phyloP scores from a whole-genome alignment of 2,329 filamentous ascomycete species.

The Thelonectria rubi region DNA sequence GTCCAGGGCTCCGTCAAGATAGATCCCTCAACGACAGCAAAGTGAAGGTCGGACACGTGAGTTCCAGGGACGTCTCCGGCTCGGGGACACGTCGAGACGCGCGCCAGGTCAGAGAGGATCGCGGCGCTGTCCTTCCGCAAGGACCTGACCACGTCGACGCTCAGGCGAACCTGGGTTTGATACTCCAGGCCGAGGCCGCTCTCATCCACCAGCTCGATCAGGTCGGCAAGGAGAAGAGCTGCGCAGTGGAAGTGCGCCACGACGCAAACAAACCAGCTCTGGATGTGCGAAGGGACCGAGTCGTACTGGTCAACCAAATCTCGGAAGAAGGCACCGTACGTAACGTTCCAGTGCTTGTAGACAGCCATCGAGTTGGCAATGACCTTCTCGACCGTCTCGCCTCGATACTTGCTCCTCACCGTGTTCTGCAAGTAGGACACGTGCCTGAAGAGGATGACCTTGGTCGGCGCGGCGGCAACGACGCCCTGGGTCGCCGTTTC shows the following conservation, averaged over 20 bases:
- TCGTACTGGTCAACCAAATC: conserved; percentile 61
- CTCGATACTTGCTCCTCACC: conserved; percentile 50
- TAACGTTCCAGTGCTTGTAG: conserved; percentile 63
- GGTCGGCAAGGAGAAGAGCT: conserved; percentile 62
- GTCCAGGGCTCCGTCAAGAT: conserved; percentile 70
- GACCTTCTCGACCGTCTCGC: conserved; percentile 56
- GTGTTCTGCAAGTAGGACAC: conserved; percentile 64
- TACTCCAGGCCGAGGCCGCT: conserved; percentile 41
- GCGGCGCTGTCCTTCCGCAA: conserved; percentile 56
- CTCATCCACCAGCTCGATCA: conserved; percentile 60
- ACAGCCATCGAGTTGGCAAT: conserved; percentile 59
- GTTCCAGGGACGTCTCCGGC: conserved; percentile 38
- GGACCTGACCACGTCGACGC: conserved; percentile 47
- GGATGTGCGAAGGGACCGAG: conserved; percentile 60
- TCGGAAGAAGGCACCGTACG: conserved; percentile 61
- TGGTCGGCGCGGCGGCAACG: conserved; percentile 64
- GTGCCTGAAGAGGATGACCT: conserved; percentile 66
- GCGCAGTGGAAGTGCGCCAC: conserved; percentile 67
- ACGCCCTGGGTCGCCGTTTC: conserved; percentile 60
- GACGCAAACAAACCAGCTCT: conserved; percentile 68
- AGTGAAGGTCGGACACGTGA: conserved; percentile 55
- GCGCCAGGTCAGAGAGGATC: conserved; percentile 59
- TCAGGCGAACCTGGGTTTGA: conserved; percentile 40
- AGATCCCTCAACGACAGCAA: conserved; percentile 62
- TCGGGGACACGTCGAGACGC: conserved; percentile 52